These are phyloP conservation scores for Acanthamoeba lenticulata DNA, from an alignment of 208 protist genomes.

Conservation along the genomic window DNA sequence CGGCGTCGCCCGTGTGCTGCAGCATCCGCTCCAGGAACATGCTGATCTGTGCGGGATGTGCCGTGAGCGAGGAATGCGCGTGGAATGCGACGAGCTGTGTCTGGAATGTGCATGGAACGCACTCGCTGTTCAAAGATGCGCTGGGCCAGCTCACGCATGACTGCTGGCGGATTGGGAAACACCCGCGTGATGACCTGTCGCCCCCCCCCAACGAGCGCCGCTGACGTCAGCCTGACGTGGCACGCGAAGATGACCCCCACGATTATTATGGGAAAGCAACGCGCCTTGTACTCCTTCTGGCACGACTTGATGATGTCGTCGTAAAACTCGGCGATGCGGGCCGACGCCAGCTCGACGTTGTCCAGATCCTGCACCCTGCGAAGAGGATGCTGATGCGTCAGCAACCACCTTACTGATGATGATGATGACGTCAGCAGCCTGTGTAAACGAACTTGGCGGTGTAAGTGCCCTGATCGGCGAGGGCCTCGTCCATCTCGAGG, in stretches of 20 bases:
- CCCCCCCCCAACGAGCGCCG: background rate
- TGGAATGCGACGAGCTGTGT: background rate
- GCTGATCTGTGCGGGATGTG: no score
- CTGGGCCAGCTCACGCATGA: conserved; percentile 50
- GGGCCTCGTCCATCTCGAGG: conserved; percentile 7
- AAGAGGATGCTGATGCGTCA: no score
- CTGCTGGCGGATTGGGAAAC: conserved; percentile 33
- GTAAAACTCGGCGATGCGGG: background rate
- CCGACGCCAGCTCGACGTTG: background rate
- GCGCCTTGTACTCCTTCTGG: conserved; percentile 9
- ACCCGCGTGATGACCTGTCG: background rate
- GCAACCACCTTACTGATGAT: no score
- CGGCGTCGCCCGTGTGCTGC: background rate
- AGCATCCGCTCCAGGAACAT: conserved; percentile 59
- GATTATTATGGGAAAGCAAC: no score
- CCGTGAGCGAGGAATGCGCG: background rate
- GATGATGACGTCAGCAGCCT: no score
- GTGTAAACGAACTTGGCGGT: no score
- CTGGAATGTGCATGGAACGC: no score
- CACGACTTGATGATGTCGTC: conserved; percentile 6
- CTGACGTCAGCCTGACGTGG: no score
- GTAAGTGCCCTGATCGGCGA: background rate
- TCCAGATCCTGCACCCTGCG: background rate
- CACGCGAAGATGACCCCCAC: no score
- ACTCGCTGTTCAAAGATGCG: conserved; percentile 59